Percentiles rank a stretch among this genome's conserved stretches.
Conservation (phyloP, 352 stramenopile genomes). For the Pythium utonaiense region DNA sequence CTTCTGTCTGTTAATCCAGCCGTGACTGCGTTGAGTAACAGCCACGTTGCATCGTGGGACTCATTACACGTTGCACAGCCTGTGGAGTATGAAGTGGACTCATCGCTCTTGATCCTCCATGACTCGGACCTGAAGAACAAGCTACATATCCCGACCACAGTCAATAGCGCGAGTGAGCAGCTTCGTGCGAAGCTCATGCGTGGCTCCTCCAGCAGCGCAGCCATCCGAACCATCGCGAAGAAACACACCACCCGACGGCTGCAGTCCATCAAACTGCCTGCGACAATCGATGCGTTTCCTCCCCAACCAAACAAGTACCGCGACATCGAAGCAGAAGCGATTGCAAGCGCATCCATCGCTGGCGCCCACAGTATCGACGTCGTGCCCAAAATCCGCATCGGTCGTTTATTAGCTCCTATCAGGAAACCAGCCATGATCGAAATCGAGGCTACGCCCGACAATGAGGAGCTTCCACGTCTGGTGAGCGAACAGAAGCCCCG, state of each 20-base stretch:
- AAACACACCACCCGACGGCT: slow-evolving; percentile 53
- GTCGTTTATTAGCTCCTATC: slow-evolving; percentile 41
- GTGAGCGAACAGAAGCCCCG: neutral
- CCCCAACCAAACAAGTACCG: slow-evolving; percentile 6
- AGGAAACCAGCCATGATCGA: slow-evolving; percentile 44
- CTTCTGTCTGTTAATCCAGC: neutral
- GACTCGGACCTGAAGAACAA: slow-evolving; percentile 31
- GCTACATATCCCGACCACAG: slow-evolving; percentile 21
- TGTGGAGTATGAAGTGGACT: slow-evolving; percentile 59
- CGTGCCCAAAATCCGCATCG: slow-evolving; percentile 39
- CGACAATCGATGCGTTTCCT: slow-evolving; percentile 39
- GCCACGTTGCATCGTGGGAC: slow-evolving; percentile 36
- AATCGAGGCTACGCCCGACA: neutral
- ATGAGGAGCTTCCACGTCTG: neutral
- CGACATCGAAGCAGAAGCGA: slow-evolving; percentile 12
- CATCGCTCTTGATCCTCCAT: slow-evolving; percentile 50
- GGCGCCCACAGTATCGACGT: slow-evolving; percentile 27
- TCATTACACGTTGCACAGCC: slow-evolving; percentile 44
- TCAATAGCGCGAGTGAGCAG: slow-evolving; percentile 7
- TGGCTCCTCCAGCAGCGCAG: slow-evolving; percentile 21
- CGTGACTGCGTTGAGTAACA: slow-evolving; percentile 16
- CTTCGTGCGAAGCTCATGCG: slow-evolving; percentile 8
- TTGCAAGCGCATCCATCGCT: neutral
- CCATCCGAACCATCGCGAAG: slow-evolving; percentile 34
- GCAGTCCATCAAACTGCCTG: slow-evolving; percentile 48